Base-by-base conservation (phyloP, 179 eudicot species). In the Silene coronaria region DNA sequence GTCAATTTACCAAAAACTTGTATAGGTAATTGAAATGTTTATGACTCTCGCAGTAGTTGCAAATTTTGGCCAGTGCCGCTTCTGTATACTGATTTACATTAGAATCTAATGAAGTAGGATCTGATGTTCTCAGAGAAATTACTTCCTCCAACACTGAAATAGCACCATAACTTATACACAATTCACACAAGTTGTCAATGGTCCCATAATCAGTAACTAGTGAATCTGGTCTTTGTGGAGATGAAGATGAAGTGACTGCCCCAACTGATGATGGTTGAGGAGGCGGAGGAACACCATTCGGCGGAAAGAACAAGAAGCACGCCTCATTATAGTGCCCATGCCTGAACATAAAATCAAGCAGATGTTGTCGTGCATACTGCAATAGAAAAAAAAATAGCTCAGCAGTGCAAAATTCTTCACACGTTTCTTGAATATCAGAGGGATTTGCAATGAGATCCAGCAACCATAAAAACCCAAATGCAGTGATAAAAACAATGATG, bases 291-390 rank as follows among this genome's bases (percentile, higher is more conserved):
- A 85, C 83, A 74, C 85, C 86, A 84, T 87, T 82, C 53, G 87
- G 87, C 63, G 99, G 97, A 77, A 95, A 92, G 80, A 95, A 91
- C 78, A 95, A 75, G 78, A 82, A 72, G 85, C 97, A 92, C 53
- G 96, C 99, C 75, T 95, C 97, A 81, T 82, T 82, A 68, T 85
- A 95, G 77, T 87, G 92, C 30, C 99, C 99, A 86, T 95, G 99
- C 84, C 91, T 83, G 80, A 95, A 95, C 99, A 92, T 91, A 81
- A 95, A 95, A 57, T 82, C 87, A 66, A 92, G 93, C 83, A 95
- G 75, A 78, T 95, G 86, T 79, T 84, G 90, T 53, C 97, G 90
- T 78, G 96, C 95, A 85, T 88, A 93, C 98, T 93, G 89, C 91
- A 91, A 79, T 34, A 72, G 70, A 67, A 57, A 51, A 69, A 23